Evolutionary conservation across 352 stramenopile species (phyloP).

Genomic region (Pythium volutum): DNA sequence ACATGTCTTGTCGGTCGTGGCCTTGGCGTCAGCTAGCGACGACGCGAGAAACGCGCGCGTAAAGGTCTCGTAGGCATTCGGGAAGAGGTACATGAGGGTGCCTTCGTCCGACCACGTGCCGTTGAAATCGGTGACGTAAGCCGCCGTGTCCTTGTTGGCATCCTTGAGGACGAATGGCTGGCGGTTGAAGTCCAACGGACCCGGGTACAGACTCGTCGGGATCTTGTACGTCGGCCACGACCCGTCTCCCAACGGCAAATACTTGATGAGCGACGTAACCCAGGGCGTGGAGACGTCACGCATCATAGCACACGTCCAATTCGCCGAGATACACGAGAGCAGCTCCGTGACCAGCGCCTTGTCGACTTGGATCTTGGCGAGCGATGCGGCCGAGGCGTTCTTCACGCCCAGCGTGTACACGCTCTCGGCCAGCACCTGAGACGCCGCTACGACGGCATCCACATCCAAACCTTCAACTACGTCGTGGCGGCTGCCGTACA

Average conservation of each 20-base stretch:
- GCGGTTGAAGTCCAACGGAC: constrained; percentile 41
- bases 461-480: constrained; percentile 43
- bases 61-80: constrained; percentile 82
- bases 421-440: constrained; percentile 71
- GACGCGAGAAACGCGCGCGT: constrained; percentile 68
- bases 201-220: constrained; percentile 57
- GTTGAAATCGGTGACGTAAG: constrained; percentile 47
- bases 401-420: constrained; percentile 60
- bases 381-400: constrained; percentile 33
- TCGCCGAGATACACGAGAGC: constrained; percentile 48
- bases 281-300: constrained; percentile 58
- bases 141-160: constrained; percentile 28
- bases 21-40: constrained; percentile 30
- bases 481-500: constrained; percentile 74
- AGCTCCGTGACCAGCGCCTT: constrained; percentile 51
- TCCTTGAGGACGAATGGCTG: constrained; percentile 46
- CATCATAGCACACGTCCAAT: constrained; percentile 79
- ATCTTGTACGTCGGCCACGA: constrained; percentile 51
- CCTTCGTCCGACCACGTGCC: constrained; percentile 50
- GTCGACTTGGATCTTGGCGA: constrained; percentile 43
- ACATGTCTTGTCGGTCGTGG: constrained; percentile 43
- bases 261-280: constrained; percentile 65
- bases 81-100: constrained; percentile 62
- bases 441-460: constrained; percentile 50
- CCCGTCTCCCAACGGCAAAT: constrained; percentile 41